Conservation (phyloP, 2,329 filamentous ascomycete genomes). For the Fusarium solani-melongenae region DNA sequence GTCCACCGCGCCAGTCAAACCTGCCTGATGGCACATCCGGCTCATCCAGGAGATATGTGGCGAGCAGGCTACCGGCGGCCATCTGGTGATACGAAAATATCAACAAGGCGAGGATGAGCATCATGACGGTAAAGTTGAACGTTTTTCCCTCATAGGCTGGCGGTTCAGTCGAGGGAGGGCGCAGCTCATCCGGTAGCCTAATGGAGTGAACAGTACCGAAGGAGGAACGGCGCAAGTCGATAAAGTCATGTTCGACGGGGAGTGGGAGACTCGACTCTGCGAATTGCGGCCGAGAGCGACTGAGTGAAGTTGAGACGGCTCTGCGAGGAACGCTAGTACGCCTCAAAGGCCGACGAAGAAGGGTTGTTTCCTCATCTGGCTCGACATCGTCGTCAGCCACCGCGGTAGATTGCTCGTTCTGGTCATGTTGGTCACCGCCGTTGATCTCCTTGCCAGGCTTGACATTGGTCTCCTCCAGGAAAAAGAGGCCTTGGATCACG, state of each 20-base stretch:
- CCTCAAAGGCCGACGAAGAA: slow-evolving; percentile 32
- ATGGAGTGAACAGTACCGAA: slow-evolving; percentile 58
- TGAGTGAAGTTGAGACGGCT: slow-evolving; percentile 27
- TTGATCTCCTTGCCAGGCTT: not conserved
- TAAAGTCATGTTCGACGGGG: slow-evolving; percentile 35
- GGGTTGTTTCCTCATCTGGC: slow-evolving; percentile 29
- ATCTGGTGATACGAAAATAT: slow-evolving; percentile 59
- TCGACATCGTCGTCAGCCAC: slow-evolving; percentile 34
- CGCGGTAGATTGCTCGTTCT: slow-evolving; percentile 17
- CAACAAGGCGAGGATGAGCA: slow-evolving; percentile 53
- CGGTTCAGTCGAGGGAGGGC: slow-evolving; percentile 20
- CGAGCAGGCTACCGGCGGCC: slow-evolving; percentile 56
- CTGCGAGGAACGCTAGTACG: slow-evolving; percentile 23
- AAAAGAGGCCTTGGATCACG: slow-evolving; percentile 71
- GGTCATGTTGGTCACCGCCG: slow-evolving; percentile 25
- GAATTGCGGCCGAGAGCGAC: slow-evolving; percentile 33
- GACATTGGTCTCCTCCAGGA: slow-evolving; percentile 62
- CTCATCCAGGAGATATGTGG: slow-evolving; percentile 55
- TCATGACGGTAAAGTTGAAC: slow-evolving; percentile 50
- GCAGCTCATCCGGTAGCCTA: slow-evolving; percentile 41
- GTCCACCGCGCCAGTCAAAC: slow-evolving; percentile 65
- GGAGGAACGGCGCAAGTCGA: slow-evolving; percentile 47
- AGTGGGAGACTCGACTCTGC: slow-evolving; percentile 37
- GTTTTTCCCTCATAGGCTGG: slow-evolving; percentile 36
- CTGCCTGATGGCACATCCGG: slow-evolving; percentile 33